Evolutionary conservation across 2,329 filamentous ascomycete species (phyloP).

Genomic region (Scedosporium boydii): DNA sequence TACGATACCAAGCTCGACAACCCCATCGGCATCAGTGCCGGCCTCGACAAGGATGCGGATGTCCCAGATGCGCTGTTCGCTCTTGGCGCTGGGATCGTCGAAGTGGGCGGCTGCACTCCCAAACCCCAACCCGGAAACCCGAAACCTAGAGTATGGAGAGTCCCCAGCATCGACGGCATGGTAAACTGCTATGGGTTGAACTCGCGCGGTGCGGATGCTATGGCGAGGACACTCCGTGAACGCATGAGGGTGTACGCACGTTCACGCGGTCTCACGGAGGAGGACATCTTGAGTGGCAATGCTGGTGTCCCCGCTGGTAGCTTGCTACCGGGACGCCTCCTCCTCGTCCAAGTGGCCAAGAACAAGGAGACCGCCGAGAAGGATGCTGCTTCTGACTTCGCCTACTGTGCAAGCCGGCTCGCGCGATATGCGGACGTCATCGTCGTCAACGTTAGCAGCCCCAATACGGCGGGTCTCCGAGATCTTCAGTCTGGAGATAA

Average conservation of each 20-base stretch:
- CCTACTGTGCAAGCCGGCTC: conserved; percentile 76
- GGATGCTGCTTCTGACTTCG: conserved; percentile 72
- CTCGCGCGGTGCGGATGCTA: conserved; percentile 77
- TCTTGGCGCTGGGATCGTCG: conserved; percentile 76
- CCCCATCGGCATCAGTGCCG: conserved; percentile 89
- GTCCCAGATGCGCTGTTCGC: conserved; percentile 78
- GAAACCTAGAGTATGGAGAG: conserved; percentile 76
- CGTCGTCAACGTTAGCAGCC: conserved; percentile 96
- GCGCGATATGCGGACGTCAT: conserved; percentile 87
- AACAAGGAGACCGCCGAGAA: conserved; percentile 87
- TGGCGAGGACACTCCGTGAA: conserved; percentile 69
- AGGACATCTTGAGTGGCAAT: conserved; percentile 65
- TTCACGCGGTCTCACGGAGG: conserved; percentile 59
- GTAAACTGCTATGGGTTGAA: conserved; percentile 97
- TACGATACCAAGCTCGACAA: conserved; percentile 73
- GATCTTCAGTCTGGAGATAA: conserved; percentile 79
- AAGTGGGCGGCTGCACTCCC: conserved; percentile 86
- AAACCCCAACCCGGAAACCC: conserved; percentile 82
- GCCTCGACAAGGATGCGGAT: conserved; percentile 89
- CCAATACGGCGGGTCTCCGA: conserved; percentile 87
- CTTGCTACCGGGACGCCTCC: conserved; percentile 61
- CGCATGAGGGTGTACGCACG: conserved; percentile 71
- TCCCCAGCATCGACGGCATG: conserved; percentile 74
- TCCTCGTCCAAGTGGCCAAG: conserved; percentile 92
- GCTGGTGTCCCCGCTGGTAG: conserved; percentile 76